Evolutionary conservation across 495 filamentous ascomycete species (phyloP).

Genomic region (Chaetomium cochliodes): DNA sequence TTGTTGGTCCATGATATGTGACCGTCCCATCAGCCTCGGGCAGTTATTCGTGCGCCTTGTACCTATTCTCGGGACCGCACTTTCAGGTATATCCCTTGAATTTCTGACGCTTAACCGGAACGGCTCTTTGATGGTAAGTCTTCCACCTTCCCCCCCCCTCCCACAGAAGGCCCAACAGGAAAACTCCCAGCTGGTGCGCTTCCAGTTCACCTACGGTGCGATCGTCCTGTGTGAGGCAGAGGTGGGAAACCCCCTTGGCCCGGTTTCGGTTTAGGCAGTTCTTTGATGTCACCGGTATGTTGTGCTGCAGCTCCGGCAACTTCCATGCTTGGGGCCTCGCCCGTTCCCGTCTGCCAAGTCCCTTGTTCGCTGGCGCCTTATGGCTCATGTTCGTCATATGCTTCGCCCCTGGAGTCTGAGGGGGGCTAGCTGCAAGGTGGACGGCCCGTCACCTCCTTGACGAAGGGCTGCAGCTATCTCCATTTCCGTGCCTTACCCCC

Average conservation of each 20-base stretch:
- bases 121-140: no score
- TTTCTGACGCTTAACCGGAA: no score
- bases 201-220: no score
- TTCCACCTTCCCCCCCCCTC: no score
- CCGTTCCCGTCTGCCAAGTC: slow-evolving; percentile 9
- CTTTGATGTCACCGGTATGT: slow-evolving; percentile 1
- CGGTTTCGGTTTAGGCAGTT: background rate
- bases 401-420: slow-evolving; percentile 5
- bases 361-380: background rate
- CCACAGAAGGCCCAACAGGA: no score
- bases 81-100: no score
- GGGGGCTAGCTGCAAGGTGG: slow-evolving; percentile 4
- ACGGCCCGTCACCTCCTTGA: slow-evolving; percentile 6
- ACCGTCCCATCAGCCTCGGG: background rate
- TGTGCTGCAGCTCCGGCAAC: slow-evolving; percentile 9
- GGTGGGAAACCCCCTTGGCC: background rate
- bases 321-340: background rate
- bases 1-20: background rate
- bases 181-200: no score
- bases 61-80: no score
- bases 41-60: no score
- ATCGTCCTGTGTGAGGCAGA: no score
- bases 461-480: background rate
- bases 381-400: slow-evolving; percentile 6
- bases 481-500: background rate